Evolutionary conservation across 805 yeast genomes (phyloP).

Genomic region (Zygosaccharomyces bailii): DNA sequence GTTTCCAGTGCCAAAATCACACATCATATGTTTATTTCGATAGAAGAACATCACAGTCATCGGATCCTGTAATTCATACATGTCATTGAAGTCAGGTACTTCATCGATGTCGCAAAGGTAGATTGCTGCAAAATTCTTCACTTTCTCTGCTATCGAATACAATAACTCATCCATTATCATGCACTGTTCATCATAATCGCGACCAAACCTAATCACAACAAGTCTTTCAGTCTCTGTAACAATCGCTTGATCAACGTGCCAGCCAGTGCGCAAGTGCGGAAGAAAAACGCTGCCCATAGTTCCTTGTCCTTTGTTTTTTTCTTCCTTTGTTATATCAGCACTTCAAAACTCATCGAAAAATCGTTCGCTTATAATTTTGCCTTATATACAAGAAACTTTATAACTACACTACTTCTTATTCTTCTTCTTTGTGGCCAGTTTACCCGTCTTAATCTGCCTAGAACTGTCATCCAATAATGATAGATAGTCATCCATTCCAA

Average conservation of each 20-base stretch:
- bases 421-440: slow-evolving; percentile 31
- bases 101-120: slow-evolving; percentile 85
- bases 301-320: not conserved
- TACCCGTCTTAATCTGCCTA: slow-evolving; percentile 34
- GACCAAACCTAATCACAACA: slow-evolving; percentile 86
- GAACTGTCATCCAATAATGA: slow-evolving; percentile 31
- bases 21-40: slow-evolving; percentile 94
- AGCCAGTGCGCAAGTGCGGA: slow-evolving; percentile 78
- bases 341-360: slow-evolving; percentile 3
- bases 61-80: slow-evolving; percentile 62
- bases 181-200: slow-evolving; percentile 71
- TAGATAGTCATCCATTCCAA: slow-evolving; percentile 35
- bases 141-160: slow-evolving; percentile 73
- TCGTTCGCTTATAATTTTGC: slow-evolving; percentile 7
- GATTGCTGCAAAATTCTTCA: slow-evolving; percentile 81
- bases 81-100: slow-evolving; percentile 82
- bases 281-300: slow-evolving; percentile 76
- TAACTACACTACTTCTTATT: slow-evolving; percentile 23
- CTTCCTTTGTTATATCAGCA: not conserved
- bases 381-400: slow-evolving; percentile 11
- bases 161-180: slow-evolving; percentile 88
- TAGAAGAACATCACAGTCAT: slow-evolving; percentile 91
- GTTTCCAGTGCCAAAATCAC: slow-evolving; percentile 97
- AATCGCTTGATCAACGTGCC: slow-evolving; percentile 99
- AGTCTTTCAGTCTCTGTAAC: slow-evolving; percentile 86